Evolutionary conservation across 192 early-diverging fungal species (phyloP), one percentile per base, ranked within the genome.

Genomic region (Backusella macrospora): DNA sequence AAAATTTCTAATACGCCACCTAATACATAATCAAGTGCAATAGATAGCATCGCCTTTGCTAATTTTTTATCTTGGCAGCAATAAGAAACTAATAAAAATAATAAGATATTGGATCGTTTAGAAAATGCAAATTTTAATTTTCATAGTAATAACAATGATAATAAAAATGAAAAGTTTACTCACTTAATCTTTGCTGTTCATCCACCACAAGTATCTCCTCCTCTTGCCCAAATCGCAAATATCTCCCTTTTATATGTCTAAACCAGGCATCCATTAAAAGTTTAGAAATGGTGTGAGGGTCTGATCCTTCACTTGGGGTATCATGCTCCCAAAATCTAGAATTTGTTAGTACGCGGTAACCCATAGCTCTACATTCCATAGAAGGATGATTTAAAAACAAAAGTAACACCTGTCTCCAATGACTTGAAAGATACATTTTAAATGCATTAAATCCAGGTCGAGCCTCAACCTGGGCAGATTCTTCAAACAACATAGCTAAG

Each of bases 381-480:
- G 70, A 71, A 37, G 78, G 78, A 42, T 79, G 73, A n/a, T 74
- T 79, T 13, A 79, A 23, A 39, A 79, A 79, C 10, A 79, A 48
- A 0, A 75, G 70, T 40, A 79, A 34, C 1, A 79, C 78, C 12
- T 74, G 73, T 21, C 69, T 63, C 78, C 78, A 79, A 39, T 79
- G 70, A 14, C 26, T 42, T 16, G 66, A 62, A 40, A 79, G 40
- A 48, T 75, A 79, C 2, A 14, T 34, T 39, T 74, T 48, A 18
- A 79, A 75, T 1, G 70, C 62, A 2, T 44, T 10, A 39, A 75
- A 62, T n/a, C 68, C 62, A 2, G 71, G 59, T n/a, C 42, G 52
- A 6, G 64, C n/a, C 23, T 62, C n/a, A 14, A 14, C 12, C 10
- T 77, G 38, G 21, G 49, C 70, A n/a, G 65, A 48, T 18, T 69